Evolutionary conservation across 2,329 filamentous ascomycete genomes (phyloP), one percentile per base, ranked within the genome.

Genomic region (Grosmannia penicillata): DNA sequence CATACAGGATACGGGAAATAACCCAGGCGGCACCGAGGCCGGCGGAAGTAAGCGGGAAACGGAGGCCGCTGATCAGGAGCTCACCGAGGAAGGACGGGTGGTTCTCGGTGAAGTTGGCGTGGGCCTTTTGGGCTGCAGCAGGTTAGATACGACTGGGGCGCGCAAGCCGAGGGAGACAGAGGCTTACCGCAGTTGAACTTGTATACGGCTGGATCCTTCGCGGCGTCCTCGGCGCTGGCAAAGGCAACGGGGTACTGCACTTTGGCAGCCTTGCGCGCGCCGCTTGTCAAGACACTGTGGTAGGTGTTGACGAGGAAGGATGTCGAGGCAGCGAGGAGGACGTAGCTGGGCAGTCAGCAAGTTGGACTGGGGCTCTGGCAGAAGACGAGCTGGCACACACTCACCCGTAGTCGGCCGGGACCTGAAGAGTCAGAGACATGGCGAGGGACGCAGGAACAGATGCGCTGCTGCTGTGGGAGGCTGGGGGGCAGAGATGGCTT

Each of bases 51-150:
- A 63, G 41, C 3, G 76, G 77, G 53, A 62, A 75, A 27, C 56
- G 53, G 19, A 78, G 51, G 24, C 76, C 75, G 9, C 70, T 57
- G 47, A 80, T 62, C 43, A 76, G 53, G 10, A 78, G 57, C 19
- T 62, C 56, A 18, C 57, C 61, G 10, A 78, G 49, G 51, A 70
- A 62, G 4, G 70, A 60, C 8, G 66, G 57, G 26, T 71, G 59
- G 56, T 72, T 76, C 61, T 81, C 77, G 46, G 63, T 64, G 57
- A 66, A 80, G 62, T 80, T 78, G 48, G 61, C 57, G 53, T 81
- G 76, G 9, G 72, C 66, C 34, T 72, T 69, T 50, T 78, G 73
- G 37, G 70, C 66, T 69, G 40, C 23, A 5, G 23, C 15, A 4
- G 25, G 30, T 38, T 24, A 25, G 23, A 9, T n/a, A 21, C 11